These are phyloP conservation scores for Citrus trifoliata DNA, from an alignment of 345 rosid genomes.

Conservation along the genomic window DNA sequence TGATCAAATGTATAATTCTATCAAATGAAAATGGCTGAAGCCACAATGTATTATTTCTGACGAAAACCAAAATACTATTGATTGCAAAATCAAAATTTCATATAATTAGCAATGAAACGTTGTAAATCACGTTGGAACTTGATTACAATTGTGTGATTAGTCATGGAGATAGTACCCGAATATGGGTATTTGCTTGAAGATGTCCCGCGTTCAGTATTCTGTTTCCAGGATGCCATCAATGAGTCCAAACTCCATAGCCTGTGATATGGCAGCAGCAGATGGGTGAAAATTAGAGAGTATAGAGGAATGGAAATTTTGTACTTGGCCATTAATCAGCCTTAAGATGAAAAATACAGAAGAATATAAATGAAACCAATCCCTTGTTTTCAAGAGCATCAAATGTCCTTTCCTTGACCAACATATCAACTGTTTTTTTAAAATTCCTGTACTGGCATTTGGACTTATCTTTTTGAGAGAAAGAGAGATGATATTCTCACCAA, in stretches of 20 bases:
- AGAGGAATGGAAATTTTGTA: not conserved
- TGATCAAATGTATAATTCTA: not conserved
- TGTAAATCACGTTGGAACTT: not conserved
- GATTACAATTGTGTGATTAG: conserved; percentile 8
- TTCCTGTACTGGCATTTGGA: not conserved
- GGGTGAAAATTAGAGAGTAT: not conserved
- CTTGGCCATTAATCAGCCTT: not conserved
- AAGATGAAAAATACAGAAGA: not conserved
- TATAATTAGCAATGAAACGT: not conserved
- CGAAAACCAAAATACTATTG: not conserved
- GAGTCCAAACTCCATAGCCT: conserved; percentile 90
- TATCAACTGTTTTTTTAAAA: no score
- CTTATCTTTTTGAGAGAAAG: not conserved
- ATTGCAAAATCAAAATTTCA: not conserved
- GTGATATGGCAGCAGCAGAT: conserved; percentile 16
- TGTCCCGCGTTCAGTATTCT: conserved; percentile 42
- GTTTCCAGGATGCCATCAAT: conserved; percentile 84
- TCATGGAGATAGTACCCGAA: not conserved
- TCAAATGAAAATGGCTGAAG: not conserved
- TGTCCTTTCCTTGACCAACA: not conserved
- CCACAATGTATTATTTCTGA: not conserved
- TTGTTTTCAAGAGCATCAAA: not conserved
- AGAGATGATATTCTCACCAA: not conserved
- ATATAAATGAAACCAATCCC: not conserved
- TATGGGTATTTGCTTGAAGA: not conserved